These are phyloP conservation scores for Ceratocystis harringtonii DNA, from an alignment of 2,329 filamentous ascomycete genomes.

Conservation along the genomic window DNA sequence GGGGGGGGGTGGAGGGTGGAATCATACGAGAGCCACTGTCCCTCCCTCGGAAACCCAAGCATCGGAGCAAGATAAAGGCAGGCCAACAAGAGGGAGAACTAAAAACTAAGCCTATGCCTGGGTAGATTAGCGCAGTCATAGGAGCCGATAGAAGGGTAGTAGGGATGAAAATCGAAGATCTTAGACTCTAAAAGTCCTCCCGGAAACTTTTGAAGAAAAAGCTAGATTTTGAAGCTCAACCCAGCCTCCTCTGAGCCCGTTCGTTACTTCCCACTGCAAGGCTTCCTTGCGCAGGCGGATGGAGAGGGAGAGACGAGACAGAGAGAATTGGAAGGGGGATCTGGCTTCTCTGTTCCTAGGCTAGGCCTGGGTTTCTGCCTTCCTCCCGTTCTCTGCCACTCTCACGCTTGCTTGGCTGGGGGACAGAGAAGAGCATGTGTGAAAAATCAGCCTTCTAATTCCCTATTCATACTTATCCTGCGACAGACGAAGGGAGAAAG, in stretches of 20 bases:
- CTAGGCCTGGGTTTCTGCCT: background rate
- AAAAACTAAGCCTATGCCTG: no score
- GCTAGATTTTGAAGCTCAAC: background rate
- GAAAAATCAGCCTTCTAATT: background rate
- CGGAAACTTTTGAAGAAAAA: background rate
- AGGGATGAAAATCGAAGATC: conserved; percentile 1
- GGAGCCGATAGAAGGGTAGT: background rate
- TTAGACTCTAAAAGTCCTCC: background rate
- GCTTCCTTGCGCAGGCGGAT: background rate
- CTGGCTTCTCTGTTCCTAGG: background rate
- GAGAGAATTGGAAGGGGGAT: background rate
- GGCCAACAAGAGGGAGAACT: no score
- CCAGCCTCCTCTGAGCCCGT: background rate
- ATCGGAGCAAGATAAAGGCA: no score
- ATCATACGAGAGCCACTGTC: no score
- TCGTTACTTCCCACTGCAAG: background rate
- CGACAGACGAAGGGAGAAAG: background rate
- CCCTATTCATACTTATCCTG: background rate
- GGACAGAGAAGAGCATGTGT: background rate
- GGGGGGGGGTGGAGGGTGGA: no score
- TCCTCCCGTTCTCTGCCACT: background rate
- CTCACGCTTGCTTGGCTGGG: background rate
- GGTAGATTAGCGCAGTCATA: no score
- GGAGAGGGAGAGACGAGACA: background rate
- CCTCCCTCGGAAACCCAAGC: no score